Evolutionary conservation across 495 filamentous ascomycete species (phyloP), one percentile per base, ranked within the genome.

Genomic region (Halenospora varia): DNA sequence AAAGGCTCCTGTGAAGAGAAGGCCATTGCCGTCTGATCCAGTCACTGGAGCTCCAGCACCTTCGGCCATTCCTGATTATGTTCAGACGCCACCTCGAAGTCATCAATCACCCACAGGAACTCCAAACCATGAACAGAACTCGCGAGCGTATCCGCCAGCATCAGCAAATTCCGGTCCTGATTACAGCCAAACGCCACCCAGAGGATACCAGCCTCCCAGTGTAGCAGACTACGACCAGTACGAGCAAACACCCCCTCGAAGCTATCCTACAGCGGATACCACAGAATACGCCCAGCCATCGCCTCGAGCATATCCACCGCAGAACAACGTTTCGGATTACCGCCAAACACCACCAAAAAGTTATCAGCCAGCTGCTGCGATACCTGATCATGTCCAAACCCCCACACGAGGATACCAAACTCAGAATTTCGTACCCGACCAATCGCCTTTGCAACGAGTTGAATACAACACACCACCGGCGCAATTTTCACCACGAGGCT

Each of bases 11-110:
- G 75, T 90, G 45, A 92, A 90, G 70, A 78, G 92, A 59, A 83
- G 92, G 29, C 92, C 92, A 2, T 69, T 96, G 46, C 91, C 91
- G 3, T 79, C 82, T 9, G 86, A 90, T 67, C 87, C 88, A 9
- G 76, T 84, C 48, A 82, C 77, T 13, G 77, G 79, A 29, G 55
- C 57, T 24, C 72, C 73, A 23, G 66, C 73, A 3, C 73, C 76
- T 10, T 62, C 71, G 3, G 66, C 72, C 3, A 59, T 64, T 39
- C 69, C 63, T 15, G 68, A 69, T 42, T 59, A 71, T 59, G 55
- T 68, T 52, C 67, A 62, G 29, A 64, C 71, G 15, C 61, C 56
- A 15, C 61, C 61, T 41, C 60, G 55, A 22, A 55, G 49, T 2
- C 62, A 65, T 46, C 55, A 49, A 9, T 56, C 56, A 20, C 61